Evolutionary conservation across 352 stramenopile species (phyloP), one percentile per base, ranked within the genome.

Genomic region (Globisporangium cylindrosporum): DNA sequence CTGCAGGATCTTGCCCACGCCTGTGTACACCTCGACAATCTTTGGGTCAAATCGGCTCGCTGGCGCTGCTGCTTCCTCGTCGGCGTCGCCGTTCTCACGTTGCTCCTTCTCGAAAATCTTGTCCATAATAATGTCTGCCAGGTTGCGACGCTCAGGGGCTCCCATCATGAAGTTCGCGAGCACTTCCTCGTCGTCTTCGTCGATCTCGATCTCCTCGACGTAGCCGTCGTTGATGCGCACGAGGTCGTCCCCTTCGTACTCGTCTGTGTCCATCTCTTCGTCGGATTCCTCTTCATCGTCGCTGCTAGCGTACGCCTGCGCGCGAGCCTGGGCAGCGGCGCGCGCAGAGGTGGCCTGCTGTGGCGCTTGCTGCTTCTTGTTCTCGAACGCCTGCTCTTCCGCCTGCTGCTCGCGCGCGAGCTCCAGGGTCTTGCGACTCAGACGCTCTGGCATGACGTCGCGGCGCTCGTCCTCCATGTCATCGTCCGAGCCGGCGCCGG

Each of bases 71-170:
- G 89, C 81, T 3, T 89, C 82, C 22, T 92, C 80, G 4, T 91
- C 83, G 73, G 80, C 71, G 24, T 95, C 89, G 38, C 90, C 88
- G 69, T 96, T 89, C 63, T 94, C 90, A 46, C 77, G 80, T 3
- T 84, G 86, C 59, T 97, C 88, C 73, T 99, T 99, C 81, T 99
- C 94, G 58, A 96, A 90, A 75, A 99, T 99, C 79, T 99, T 99
- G 73, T 97, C 93, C 92, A 99, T 98, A 75, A 99, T 99, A 59
- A 99, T 98, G 83, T 99, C 98, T 1, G 97, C 97, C 15, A 99
- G 84, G 68, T 97, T 99, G 67, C 91, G 90, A 54, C 90, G 82
- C 68, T 97, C 90, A 1, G 85, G 80, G 0, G 76, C 88, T 4
- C 86, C 84, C 62, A 97, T 84, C 73, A 97, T 91, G 69, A 97